Base-by-base conservation (phyloP, 257 asterid species). In the Ballota nigra region DNA sequence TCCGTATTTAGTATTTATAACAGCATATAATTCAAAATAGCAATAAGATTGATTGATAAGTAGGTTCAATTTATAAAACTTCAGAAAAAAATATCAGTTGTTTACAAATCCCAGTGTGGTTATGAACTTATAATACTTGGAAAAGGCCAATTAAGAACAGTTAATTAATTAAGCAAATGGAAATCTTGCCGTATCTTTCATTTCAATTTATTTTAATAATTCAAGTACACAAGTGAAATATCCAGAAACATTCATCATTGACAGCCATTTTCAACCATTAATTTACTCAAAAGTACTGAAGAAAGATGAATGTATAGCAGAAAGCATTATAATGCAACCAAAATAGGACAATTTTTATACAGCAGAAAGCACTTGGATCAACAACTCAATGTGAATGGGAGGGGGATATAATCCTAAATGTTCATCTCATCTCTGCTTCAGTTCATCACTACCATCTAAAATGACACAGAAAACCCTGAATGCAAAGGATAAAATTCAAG, bases 381-480 rank as follows among this genome's bases (percentile, higher is more conserved):
- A 79, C 67, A 77, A 68, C 74, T 68, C 76, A 64, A 71, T 74
- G 43, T 12, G 31, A 69, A 1, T 4, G 59, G 79, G 73, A 4
- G 10, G 41, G 79, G 68, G 61, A 69, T 51, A 68, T 58, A 57
- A 34, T 60, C 66, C 78, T 78, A 74, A 10, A 69, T 59, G 72
- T 64, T 68, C 31, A 19, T 61, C 53, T 19, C 3, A 79, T 77
- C 82, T 74, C 83, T 75, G 83, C 80, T 79, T 78, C 79, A 71
- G 83, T 81, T 79, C 88, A 77, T 79, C 75, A 70, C 61, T 55
- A 81, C 82, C 75, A 83, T 76, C 84, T 75, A 72, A 84, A 79
- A 81, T 71, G 70, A 81, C 79, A 85, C 88, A 90, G 43, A 64
- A 84, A 77, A 71, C 81, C 77, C 75, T 56, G 13, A 75, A 62